Base-by-base conservation (phyloP, 2,329 filamentous ascomycete species). In the Pyricularia sp. region DNA sequence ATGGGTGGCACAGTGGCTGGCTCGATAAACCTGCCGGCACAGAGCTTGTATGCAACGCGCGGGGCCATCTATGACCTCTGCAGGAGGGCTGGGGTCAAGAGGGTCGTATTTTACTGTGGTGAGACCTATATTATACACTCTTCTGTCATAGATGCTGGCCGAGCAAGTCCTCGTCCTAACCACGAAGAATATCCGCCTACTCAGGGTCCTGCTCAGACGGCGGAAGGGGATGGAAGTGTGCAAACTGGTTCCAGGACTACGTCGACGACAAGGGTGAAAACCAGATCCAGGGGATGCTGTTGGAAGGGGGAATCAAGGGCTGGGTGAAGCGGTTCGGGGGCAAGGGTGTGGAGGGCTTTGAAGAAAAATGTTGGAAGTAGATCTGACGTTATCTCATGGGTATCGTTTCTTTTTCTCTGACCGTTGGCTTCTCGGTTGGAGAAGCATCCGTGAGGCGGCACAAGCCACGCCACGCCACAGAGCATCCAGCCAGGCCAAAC, bases 1-100 rank as follows among this genome's bases (percentile, higher is more conserved):
- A 78, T 79, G 70, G 86, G 86, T 30, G 86, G 85, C 55, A 87
- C 84, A 0, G 82, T 88, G 65, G 74, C 75, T 9, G 80, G 79
- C 2, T 85, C 84, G 0, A 76, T 88, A 67, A 84, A 85, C 68
- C 73, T 85, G 16, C 82, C 82, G 0, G 82, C 82, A 9, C 82
- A 85, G 64, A 79, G 77, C 13, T 77, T 85, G 53, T 83, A 82
- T 64, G 79, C 79, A 63, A 80, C 79, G 3, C 75, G 82, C 6
- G 75, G 78, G 4, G 73, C 74, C 6, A 70, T 84, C 31, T 79
- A 83, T 67, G 76, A 77, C 60, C 73, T 85, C 22, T 80, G 79
- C 72, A 79, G 78, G 67, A 76, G 79, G 65, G 82, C 81, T 1
- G 77, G 76, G 1, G 74, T 83, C 26, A 75, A 75, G 62, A 77